Conservation (phyloP, 768 basidiomycete genomes). For the Sarcodon aspratus region DNA sequence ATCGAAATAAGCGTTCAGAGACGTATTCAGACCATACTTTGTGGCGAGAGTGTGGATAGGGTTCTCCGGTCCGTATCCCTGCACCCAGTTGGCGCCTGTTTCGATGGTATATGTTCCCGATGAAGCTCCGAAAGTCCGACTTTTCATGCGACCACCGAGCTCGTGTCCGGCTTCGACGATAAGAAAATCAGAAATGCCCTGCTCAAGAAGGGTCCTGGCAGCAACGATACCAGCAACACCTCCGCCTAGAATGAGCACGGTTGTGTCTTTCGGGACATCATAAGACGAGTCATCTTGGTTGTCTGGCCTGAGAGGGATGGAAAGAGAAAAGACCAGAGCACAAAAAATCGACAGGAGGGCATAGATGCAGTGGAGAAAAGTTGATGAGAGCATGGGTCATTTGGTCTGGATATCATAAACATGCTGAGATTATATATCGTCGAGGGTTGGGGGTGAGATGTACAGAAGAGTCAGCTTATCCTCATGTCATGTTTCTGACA, state of each 20-base stretch:
- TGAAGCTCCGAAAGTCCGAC: slow-evolving; percentile 26
- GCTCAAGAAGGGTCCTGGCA: slow-evolving; percentile 41
- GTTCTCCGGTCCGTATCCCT: slow-evolving; percentile 31
- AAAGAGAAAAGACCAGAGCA: no score
- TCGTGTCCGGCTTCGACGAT: slow-evolving; percentile 41
- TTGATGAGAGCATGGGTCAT: no score
- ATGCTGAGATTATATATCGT: no score
- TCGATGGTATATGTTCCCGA: background rate
- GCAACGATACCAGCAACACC: slow-evolving; percentile 54
- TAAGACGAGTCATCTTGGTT: no score
- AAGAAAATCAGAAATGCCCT: slow-evolving; percentile 42
- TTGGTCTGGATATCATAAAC: no score
- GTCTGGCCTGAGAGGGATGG: no score
- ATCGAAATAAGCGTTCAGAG: slow-evolving; percentile 21
- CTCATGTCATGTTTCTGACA: no score
- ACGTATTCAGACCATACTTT: slow-evolving; percentile 35
- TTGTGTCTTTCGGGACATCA: slow-evolving; percentile 1
- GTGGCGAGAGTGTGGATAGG: slow-evolving; percentile 42
- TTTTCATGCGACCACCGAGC: slow-evolving; percentile 46
- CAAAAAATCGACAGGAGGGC: no score
- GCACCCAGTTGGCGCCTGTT: slow-evolving; percentile 21
- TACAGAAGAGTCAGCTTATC: no score
- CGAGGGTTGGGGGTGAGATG: no score
- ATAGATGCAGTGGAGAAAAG: no score
- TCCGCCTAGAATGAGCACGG: slow-evolving; percentile 50